phyloP scores from a whole-genome alignment of 2,329 filamentous ascomycete genomes.

The Hymenotorrendiella dingleyae region DNA sequence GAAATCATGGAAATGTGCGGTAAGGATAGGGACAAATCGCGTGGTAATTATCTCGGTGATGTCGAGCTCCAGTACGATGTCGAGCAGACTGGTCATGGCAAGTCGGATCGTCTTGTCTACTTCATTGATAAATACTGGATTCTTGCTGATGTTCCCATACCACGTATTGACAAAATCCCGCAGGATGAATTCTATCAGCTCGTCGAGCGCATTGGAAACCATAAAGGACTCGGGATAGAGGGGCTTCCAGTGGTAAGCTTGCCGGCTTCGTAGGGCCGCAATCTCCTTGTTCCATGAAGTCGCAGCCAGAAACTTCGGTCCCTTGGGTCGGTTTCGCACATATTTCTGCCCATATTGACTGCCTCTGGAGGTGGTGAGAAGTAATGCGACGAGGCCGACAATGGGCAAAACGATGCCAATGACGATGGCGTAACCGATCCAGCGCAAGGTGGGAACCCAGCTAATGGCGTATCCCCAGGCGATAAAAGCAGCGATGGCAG shows the following conservation, averaged over 20 bases:
- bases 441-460: slow-evolving; percentile 78
- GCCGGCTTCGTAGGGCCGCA: slow-evolving; percentile 56
- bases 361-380: slow-evolving; percentile 56
- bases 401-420: slow-evolving; percentile 55
- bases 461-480: slow-evolving; percentile 82
- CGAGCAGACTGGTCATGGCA: slow-evolving; percentile 64
- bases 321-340: slow-evolving; percentile 37
- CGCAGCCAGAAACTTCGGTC: slow-evolving; percentile 54
- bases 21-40: slow-evolving; percentile 80
- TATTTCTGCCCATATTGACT: slow-evolving; percentile 36
- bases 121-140: slow-evolving; percentile 75
- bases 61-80: slow-evolving; percentile 70
- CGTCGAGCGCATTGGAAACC: slow-evolving; percentile 75
- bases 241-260: slow-evolving; percentile 60
- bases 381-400: slow-evolving; percentile 49
- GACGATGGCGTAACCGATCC: slow-evolving; percentile 78
- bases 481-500: slow-evolving; percentile 66
- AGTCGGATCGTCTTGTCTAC: slow-evolving; percentile 74
- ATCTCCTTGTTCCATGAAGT: slow-evolving; percentile 66
- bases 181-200: slow-evolving; percentile 67
- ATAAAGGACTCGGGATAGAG: slow-evolving; percentile 71
- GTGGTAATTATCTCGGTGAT: slow-evolving; percentile 78
- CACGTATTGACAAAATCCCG: slow-evolving; percentile 83
- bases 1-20: slow-evolving; percentile 82
- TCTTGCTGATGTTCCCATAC: slow-evolving; percentile 82